Base-by-base conservation (phyloP, 2,329 filamentous ascomycete species). In the Sporothrix brasiliensis region DNA sequence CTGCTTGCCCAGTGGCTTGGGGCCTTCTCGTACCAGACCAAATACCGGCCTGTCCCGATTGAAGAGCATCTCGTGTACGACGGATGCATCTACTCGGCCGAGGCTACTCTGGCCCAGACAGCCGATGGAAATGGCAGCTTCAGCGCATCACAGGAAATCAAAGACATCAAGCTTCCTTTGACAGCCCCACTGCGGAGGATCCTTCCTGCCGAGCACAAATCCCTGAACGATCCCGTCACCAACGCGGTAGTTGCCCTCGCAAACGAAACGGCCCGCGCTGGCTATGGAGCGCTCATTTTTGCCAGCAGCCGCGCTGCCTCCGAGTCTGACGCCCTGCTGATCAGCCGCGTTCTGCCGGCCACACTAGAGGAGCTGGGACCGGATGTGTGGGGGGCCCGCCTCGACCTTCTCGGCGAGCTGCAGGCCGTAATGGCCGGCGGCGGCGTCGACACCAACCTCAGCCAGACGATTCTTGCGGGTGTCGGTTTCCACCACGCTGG, bases 1-100 rank as follows among this genome's bases (percentile, higher is more conserved):
- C 76, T 92, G 41, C 82, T 93, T 65, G 89, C 90, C 2, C 82
- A 83, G 47, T 93, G 91, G 91, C 85, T 93, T 19, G 80, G 86
- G 61, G 91, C 88, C 0, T 89, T 90, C 75, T 91, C 87, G 65
- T 93, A 92, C 75, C 87, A 89, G 74, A 93, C 91, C 2, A 86
- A 84, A 69, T 93, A 92, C 77, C 85, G 88, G 1, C 91, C 91
- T 0, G 84, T 94, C n/a, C 91, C 91, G 0, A 88, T 94, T 27
- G 86, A 92, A 67, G 91, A 93, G 75, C 87, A 92, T 76, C 81
- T 93, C 0, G 91, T 93, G 4, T 91, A 88, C 76, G 89, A 92
- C 60, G 87, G 90, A 70, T 83, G 83, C 6, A 83, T 93, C 11
- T 92, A 92, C 74, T 84, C 86, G 4, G 86, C 88, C 24, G 84